These are phyloP conservation scores for Agaricus subrufescens DNA, from an alignment of 768 basidiomycete species.

Conservation along the genomic window DNA sequence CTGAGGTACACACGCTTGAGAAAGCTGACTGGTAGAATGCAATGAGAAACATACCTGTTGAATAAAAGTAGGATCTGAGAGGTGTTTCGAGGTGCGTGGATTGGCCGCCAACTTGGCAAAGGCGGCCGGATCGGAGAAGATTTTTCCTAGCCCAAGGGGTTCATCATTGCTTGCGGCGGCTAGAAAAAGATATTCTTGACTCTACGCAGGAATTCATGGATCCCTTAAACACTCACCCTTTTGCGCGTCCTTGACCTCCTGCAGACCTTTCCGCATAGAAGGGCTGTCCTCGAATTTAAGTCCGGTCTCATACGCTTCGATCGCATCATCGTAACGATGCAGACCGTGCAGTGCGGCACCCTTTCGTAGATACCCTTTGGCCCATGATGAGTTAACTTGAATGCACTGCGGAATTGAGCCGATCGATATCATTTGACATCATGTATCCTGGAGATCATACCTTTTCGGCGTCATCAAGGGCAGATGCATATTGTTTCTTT, in stretches of 20 bases:
- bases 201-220: neutral
- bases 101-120: conserved; percentile 81
- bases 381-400: conserved; percentile 73
- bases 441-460: conserved; percentile 33
- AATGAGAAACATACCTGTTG: conserved; percentile 44
- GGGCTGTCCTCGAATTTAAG: conserved; percentile 80
- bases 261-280: conserved; percentile 78
- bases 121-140: conserved; percentile 84
- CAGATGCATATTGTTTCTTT: conserved; percentile 70
- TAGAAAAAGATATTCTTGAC: conserved; percentile 20
- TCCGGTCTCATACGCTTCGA: conserved; percentile 78
- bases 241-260: conserved; percentile 85
- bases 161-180: conserved; percentile 35
- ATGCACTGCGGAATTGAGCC: conserved; percentile 52
- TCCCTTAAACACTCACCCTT: conserved; percentile 34
- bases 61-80: conserved; percentile 80
- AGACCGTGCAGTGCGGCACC: conserved; percentile 91
- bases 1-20: conserved; percentile 26
- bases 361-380: conserved; percentile 88
- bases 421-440: neutral
- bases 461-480: conserved; percentile 87
- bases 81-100: conserved; percentile 79
- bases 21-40: conserved; percentile 3
- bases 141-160: conserved; percentile 54
- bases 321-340: conserved; percentile 74